Percentiles rank a stretch among this genome's conserved stretches.
Conservation (phyloP, 257 asterid genomes). For the Cynanchum wilfordii region DNA sequence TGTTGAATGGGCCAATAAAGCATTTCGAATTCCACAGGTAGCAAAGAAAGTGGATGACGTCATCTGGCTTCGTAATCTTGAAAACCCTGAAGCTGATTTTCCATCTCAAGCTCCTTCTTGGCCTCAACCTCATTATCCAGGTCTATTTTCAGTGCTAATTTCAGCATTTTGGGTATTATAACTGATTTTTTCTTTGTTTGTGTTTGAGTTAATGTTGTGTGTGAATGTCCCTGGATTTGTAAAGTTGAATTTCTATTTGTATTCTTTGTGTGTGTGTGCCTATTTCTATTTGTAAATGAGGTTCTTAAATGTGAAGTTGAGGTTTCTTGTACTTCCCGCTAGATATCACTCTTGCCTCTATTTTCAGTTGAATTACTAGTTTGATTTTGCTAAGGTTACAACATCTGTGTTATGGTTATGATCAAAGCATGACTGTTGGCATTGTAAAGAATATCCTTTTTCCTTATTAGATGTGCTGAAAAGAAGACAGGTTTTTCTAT, state of each 20-base stretch:
- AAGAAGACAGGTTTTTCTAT: background rate
- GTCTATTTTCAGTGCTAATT: slow-evolving; percentile 16
- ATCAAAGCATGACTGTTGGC: background rate
- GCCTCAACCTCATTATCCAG: slow-evolving; percentile 87
- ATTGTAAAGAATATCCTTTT: background rate
- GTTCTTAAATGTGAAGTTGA: background rate
- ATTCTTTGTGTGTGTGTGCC: background rate
- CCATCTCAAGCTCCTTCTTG: slow-evolving; percentile 39
- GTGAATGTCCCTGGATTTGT: no score
- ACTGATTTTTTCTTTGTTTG: no score
- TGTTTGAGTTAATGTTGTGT: background rate
- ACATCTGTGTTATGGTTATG: background rate
- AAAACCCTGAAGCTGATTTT: slow-evolving; percentile 40
- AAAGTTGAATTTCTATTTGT: background rate
- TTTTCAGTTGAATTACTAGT: background rate
- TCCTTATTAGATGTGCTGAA: background rate
- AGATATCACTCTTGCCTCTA: background rate
- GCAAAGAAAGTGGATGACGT: slow-evolving; percentile 62
- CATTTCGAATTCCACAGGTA: slow-evolving; percentile 51
- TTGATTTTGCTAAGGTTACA: background rate
- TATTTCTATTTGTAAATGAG: no score
- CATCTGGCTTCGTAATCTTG: slow-evolving; percentile 73
- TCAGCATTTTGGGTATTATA: background rate
- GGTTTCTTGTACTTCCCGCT: background rate
- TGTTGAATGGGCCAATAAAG: slow-evolving; percentile 61